phyloP scores from a whole-genome alignment of 352 stramenopile species.

The Chrysophaeum taylorii region DNA sequence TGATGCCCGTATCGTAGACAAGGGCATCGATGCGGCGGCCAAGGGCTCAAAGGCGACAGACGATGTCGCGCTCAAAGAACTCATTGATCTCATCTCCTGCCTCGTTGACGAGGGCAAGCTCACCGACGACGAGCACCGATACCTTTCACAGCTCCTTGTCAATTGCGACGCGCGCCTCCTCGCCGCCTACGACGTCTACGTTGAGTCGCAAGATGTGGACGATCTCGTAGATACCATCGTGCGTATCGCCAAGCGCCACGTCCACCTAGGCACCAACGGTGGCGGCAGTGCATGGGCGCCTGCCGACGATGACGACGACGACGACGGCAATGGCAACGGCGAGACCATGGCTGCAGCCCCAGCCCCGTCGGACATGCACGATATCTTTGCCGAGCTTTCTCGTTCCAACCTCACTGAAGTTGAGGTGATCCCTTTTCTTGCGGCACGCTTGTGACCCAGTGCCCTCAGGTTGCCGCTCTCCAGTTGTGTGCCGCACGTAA shows the following conservation, averaged over 20 bases:
- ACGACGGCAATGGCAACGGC: no score
- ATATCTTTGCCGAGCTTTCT: no score
- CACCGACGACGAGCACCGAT: background rate
- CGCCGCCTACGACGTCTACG: slow-evolving; percentile 23
- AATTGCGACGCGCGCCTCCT: slow-evolving; percentile 18
- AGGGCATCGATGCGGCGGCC: slow-evolving; percentile 14
- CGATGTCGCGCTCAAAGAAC: slow-evolving; percentile 7
- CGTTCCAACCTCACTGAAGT: no score
- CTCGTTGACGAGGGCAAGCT: slow-evolving; percentile 15
- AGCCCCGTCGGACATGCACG: no score
- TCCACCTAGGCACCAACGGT: background rate
- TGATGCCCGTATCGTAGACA: slow-evolving; percentile 6
- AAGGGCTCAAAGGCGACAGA: background rate
- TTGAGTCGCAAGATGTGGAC: slow-evolving; percentile 19
- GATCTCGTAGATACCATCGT: slow-evolving; percentile 24
- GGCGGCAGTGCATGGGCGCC: no score
- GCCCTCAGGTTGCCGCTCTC: slow-evolving; percentile 9
- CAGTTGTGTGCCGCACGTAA: slow-evolving; percentile 9
- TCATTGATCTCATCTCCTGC: slow-evolving; percentile 16
- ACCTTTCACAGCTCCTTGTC: slow-evolving; percentile 2
- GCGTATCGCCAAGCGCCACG: slow-evolving; percentile 6
- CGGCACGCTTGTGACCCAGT: no score
- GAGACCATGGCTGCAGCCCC: no score
- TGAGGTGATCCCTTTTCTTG: no score
- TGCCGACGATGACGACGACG: no score